These are phyloP conservation scores for Phaffia australis DNA, from an alignment of 768 basidiomycete genomes.

Conservation along the genomic window DNA sequence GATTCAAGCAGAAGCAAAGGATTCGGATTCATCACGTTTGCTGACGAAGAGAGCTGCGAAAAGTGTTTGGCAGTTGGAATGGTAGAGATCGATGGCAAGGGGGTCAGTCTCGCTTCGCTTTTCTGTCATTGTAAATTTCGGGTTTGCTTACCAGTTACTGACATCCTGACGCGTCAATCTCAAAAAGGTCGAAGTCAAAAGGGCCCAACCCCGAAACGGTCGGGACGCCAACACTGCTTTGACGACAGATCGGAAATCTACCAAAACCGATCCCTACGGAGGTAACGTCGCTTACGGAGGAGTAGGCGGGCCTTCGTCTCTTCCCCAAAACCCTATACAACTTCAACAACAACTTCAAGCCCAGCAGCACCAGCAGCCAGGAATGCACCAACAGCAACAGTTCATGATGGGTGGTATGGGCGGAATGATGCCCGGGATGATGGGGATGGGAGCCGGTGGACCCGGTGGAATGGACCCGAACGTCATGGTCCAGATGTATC, in stretches of 20 bases:
- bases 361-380: slow-evolving; percentile 25
- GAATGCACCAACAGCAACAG: no score
- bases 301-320: slow-evolving; percentile 24
- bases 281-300: slow-evolving; percentile 30
- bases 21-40: slow-evolving; percentile 92
- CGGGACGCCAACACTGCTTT: slow-evolving; percentile 29
- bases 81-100: slow-evolving; percentile 85
- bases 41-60: slow-evolving; percentile 65
- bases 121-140: not conserved
- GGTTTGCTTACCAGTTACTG: slow-evolving; percentile 6
- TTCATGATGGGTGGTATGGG: slow-evolving; percentile 25
- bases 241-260: slow-evolving; percentile 21
- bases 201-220: slow-evolving; percentile 68
- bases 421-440: slow-evolving; percentile 23
- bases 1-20: slow-evolving; percentile 83
- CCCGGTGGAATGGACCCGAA: slow-evolving; percentile 63
- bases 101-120: slow-evolving; percentile 48
- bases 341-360: slow-evolving; percentile 25
- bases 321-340: slow-evolving; percentile 41
- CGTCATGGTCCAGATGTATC: slow-evolving; percentile 82
- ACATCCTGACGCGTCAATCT: not conserved
- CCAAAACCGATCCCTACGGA: slow-evolving; percentile 27
- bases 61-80: slow-evolving; percentile 79
- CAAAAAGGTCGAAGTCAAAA: slow-evolving; percentile 84
- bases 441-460: slow-evolving; percentile 2